Percentiles rank a stretch among this genome's conserved stretches.
Conservation (phyloP, 2,329 filamentous ascomycete genomes). For the Botryotinia globosa region DNA sequence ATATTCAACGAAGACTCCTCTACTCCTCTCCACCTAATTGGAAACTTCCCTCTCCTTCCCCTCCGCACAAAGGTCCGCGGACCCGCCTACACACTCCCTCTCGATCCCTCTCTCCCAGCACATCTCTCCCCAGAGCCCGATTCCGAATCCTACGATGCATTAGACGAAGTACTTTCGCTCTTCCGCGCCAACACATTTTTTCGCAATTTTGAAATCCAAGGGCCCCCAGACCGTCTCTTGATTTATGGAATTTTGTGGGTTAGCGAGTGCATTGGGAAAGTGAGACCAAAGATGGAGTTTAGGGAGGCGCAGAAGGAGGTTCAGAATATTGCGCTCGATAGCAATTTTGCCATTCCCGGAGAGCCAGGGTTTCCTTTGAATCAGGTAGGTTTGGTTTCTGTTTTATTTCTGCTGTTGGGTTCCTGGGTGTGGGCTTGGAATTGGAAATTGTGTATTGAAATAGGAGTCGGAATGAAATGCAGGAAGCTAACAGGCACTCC, state of each 20-base stretch:
- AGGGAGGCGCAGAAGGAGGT: conserved; percentile 69
- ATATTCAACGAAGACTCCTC: conserved; percentile 85
- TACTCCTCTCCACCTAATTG: conserved; percentile 53
- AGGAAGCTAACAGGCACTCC: not conserved
- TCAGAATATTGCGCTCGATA: conserved; percentile 85
- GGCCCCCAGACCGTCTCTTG: conserved; percentile 86
- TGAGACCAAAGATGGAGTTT: conserved; percentile 68
- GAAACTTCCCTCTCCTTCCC: conserved; percentile 92
- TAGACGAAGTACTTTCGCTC: conserved; percentile 87
- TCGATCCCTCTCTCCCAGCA: conserved; percentile 44
- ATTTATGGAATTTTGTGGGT: conserved; percentile 97
- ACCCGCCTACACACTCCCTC: conserved; percentile 85
- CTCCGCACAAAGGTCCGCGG: conserved; percentile 93
- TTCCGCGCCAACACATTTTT: conserved; percentile 99
- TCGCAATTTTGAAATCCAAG: conserved; percentile 99
- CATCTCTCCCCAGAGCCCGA: conserved; percentile 69
- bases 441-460: not conserved
- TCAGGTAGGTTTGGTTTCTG: conserved; percentile 55
- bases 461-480: not conserved
- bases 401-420: not conserved
- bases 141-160: conserved; percentile 89
- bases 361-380: conserved; percentile 92
- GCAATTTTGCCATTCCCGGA: conserved; percentile 89
- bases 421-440: not conserved
- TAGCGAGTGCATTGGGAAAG: conserved; percentile 84